Conservation (phyloP, 1,139 yeast species). For the Sugiyamaella xylanicola region DNA sequence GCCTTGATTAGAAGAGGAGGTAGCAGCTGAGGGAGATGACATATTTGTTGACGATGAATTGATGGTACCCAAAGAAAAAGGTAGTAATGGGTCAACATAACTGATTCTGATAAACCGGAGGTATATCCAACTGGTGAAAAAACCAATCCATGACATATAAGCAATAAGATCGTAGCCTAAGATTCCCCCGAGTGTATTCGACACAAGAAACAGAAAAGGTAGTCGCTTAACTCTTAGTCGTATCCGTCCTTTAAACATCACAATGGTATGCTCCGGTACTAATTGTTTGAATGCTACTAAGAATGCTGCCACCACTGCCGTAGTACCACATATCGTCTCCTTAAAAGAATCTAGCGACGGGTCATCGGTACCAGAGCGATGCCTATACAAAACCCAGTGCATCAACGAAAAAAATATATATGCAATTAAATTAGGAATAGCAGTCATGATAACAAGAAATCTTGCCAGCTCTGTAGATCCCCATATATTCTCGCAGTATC, state of each 20-base stretch:
- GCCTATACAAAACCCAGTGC: conserved; percentile 16
- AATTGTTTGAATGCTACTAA: conserved; percentile 85
- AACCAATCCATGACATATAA: conserved; percentile 67
- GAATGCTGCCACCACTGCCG: conserved; percentile 71
- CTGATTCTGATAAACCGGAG: conserved; percentile 70
- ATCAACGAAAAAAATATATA: conserved; percentile 24
- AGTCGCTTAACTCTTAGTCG: conserved; percentile 68
- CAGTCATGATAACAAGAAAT: conserved; percentile 60
- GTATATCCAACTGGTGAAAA: conserved; percentile 70
- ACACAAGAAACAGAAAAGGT: conserved; percentile 61
- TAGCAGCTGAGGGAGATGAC: conserved; percentile 18
- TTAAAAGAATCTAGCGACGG: conserved; percentile 13
- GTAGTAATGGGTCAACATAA: conserved; percentile 41
- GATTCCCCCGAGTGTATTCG: conserved; percentile 33
- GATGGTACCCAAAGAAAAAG: conserved; percentile 27
- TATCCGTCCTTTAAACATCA: conserved; percentile 61
- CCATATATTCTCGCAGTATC: conserved; percentile 57
- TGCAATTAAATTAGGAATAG: conserved; percentile 54
- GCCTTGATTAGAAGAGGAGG: not conserved
- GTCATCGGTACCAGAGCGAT: conserved; percentile 13
- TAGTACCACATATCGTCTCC: conserved; percentile 63
- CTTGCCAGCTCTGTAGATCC: conserved; percentile 61
- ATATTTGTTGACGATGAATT: conserved; percentile 1
- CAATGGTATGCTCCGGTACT: conserved; percentile 83
- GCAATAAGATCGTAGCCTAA: conserved; percentile 35